These are phyloP conservation scores for Fusarium praegraminearum DNA, from an alignment of 2,329 filamentous ascomycete species.

Conservation along the genomic window DNA sequence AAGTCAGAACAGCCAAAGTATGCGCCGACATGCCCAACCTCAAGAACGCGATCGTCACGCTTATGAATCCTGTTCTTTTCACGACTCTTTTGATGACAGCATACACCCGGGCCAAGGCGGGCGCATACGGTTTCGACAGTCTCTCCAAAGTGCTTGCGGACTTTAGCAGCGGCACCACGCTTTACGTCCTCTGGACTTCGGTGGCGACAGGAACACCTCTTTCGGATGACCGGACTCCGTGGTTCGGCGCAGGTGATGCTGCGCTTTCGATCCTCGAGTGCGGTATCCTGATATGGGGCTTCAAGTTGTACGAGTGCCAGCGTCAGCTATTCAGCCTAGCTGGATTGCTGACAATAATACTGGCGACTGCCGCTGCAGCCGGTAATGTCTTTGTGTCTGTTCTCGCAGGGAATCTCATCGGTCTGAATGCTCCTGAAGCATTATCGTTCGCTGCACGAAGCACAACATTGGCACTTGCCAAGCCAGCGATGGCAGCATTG, in stretches of 20 bases:
- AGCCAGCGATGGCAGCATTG: slow-evolving; percentile 60
- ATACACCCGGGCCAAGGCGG: slow-evolving; percentile 57
- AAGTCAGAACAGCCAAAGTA: slow-evolving; percentile 47
- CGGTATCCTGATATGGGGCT: slow-evolving; percentile 65
- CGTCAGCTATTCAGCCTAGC: slow-evolving; percentile 58
- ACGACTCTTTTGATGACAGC: slow-evolving; percentile 59
- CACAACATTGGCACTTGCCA: slow-evolving; percentile 63
- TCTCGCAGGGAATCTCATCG: slow-evolving; percentile 52
- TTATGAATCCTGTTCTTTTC: slow-evolving; percentile 62
- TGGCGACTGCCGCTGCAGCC: slow-evolving; percentile 54
- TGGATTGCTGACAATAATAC: slow-evolving; percentile 55
- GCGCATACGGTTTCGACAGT: slow-evolving; percentile 45
- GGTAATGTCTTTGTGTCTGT: slow-evolving; percentile 60
- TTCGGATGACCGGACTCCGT: slow-evolving; percentile 35
- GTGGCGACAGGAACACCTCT: slow-evolving; percentile 17
- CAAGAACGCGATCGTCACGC: slow-evolving; percentile 53
- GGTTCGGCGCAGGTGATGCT: slow-evolving; percentile 62
- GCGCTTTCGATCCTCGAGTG: slow-evolving; percentile 63
- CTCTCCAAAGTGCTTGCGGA: slow-evolving; percentile 48
- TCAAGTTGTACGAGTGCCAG: slow-evolving; percentile 66
- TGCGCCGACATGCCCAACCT: slow-evolving; percentile 24
- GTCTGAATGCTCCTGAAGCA: slow-evolving; percentile 52
- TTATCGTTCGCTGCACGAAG: slow-evolving; percentile 64
- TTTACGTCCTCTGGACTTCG: slow-evolving; percentile 54
- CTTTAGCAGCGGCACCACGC: slow-evolving; percentile 53